Base-by-base conservation (phyloP, 345 rosid species). In the Citropsis articulata region DNA sequence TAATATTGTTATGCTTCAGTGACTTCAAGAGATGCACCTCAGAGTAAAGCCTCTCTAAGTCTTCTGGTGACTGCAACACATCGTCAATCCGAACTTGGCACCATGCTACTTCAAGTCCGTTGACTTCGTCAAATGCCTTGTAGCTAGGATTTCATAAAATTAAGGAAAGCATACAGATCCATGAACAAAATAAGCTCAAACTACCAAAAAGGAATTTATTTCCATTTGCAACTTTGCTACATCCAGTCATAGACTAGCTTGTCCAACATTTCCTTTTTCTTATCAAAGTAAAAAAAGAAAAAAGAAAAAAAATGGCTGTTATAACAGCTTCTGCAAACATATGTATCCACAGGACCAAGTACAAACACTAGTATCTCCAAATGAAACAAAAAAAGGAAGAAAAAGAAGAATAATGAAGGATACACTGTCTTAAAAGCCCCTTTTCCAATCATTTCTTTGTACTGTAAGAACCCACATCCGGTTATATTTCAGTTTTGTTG, bases 41-140 rank as follows among this genome's bases (percentile, higher is more conserved):
- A 36, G 98, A 91, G 72, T 95, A 91, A 70, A 95, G 88, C 87
- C 96, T 89, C 82, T 92, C 99, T 33, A 95, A 83, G 81, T 88
- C 96, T 69, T 91, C 91, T 0, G 97, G 93, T 61, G 98, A 91
- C 85, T 95, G 98, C 84, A 95, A 77, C 57, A 90, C 97, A 66
- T 92, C 99, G 81, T 95, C 99, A 77, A 95, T 89, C 78, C 80
- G 87, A 67, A 93, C 92, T 87, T 92, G 98, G 88, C 93, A 88
- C 99, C 99, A 95, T 33, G 99, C 99, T n/a, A 95, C 99, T 84
- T 95, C 99, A 86, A 95, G 91, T 77, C 99, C 98, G 79, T 92
- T 87, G 77, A 88, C 91, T 85, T 93, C 94, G 85, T 95, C 99
- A 18, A 95, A 95, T 78, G 94, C 99, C 89, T 87, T 95, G 83